Base-by-base conservation (phyloP, 2,329 filamentous ascomycete genomes). In the Penicillium occitanis region DNA sequence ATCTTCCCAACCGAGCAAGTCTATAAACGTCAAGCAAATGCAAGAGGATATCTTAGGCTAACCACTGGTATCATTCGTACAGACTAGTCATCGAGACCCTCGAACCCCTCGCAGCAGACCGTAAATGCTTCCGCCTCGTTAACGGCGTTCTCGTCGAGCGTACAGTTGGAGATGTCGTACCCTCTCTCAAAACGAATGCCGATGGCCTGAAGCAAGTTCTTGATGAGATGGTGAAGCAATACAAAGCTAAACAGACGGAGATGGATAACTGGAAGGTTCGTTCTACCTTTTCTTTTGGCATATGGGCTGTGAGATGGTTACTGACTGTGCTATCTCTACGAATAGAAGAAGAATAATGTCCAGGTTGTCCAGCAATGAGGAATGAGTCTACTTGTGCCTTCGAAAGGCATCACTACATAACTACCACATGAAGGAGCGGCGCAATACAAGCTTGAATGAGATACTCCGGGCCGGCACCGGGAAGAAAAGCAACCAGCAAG, bases 71-170 rank as follows among this genome's bases (percentile, higher is more conserved):
- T 25, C 25, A 25, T 25, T 25, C 22, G 40, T 50, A 25, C 25
- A 98, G 95, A 80, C 91, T 98, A 70, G 95, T 99, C 40, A 87
- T 98, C 61, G 94, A 98, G 76, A 98, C 94, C 3, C 82, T 99
- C 69, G 86, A 90, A 67, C 93, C 93, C 55, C 86, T 98, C 28
- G 85, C 91, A 0, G 86, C 85, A 69, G 91, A 96, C 71, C 91
- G 95, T 74, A 99, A 97, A 83, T 98, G 94, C 81, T 99, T 98
- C 82, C 93, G 95, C 72, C 92, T 99, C 87, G 96, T 99, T 78
- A 98, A 99, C 78, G 95, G 95, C 55, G 93, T 98, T 28, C 83
- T 99, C 66, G 92, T 97, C 63, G 95, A 99, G 83, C 87, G 93
- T 72, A 98, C 94, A 17, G 92, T 99, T 71, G 86, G 92, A 78